phyloP scores from a whole-genome alignment of 331 rosid species.

The Telfairia occidentalis region DNA sequence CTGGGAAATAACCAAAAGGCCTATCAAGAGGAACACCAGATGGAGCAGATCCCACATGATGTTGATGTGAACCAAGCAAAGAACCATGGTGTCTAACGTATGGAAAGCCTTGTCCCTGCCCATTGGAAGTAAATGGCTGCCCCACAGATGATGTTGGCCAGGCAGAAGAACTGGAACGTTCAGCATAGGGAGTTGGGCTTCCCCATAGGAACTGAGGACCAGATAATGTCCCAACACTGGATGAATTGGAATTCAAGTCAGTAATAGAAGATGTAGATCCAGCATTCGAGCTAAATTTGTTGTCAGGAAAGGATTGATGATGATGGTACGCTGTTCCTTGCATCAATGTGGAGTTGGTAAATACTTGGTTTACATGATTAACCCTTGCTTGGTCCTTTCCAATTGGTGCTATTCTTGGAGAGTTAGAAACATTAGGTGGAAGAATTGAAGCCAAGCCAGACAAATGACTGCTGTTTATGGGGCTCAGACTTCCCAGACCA shows the following conservation, averaged over 20 bases:
- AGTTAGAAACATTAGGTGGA: constrained; percentile 47
- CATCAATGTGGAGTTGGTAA: constrained; percentile 28
- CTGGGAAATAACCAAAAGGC: constrained; percentile 65
- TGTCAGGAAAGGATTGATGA: constrained; percentile 58
- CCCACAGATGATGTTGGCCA: constrained; percentile 62
- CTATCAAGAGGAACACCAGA: constrained; percentile 66
- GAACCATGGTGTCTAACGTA: constrained; percentile 41
- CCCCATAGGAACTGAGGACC: constrained; percentile 99
- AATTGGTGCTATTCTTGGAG: constrained; percentile 78
- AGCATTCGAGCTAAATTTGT: constrained; percentile 49
- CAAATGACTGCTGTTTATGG: constrained; percentile 50
- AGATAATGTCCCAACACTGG: constrained; percentile 67
- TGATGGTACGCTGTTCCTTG: constrained; percentile 54
- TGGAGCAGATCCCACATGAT: constrained; percentile 91
- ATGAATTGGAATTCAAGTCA: constrained; percentile 43
- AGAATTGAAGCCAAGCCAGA: constrained; percentile 83
- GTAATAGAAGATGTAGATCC: constrained; percentile 52
- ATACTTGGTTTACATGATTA: constrained; percentile 38
- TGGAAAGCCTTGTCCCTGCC: constrained; percentile 62
- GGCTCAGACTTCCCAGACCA: constrained; percentile 53
- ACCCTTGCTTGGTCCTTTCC: constrained; percentile 79
- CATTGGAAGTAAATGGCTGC: constrained; percentile 49
- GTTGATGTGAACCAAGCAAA: constrained; percentile 47
- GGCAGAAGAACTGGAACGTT: constrained; percentile 48
- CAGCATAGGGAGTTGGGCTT: constrained; percentile 62